Evolutionary conservation across 306 rosid genomes (phyloP), one percentile per base, ranked within the genome.

Genomic region (Leucaena leucocephala): DNA sequence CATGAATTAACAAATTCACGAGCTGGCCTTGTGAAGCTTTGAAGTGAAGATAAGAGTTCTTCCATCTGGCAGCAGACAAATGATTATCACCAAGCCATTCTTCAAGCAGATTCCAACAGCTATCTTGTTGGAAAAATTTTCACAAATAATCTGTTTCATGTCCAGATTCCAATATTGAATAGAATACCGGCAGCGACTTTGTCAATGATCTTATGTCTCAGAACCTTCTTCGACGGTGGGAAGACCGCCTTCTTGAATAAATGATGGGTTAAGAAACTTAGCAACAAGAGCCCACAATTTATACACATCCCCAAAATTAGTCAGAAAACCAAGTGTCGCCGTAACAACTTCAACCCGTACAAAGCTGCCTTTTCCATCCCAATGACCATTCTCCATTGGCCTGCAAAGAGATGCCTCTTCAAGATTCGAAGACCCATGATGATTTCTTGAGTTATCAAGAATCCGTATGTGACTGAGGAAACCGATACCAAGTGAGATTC

Each of bases 281-380:
- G 45, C 45, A 42, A 42, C 45, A 42, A 42, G 8, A 42, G 45
- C 45, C 45, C 98, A 94, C 78, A 94, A 78, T 87, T 86, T 94
- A 82, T 94, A 89, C 64, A 92, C 94, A 74, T 94, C 98, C 79
- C 92, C 98, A 83, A 92, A 94, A 88, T 94, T 92, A 74, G 95
- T 88, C 81, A 94, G 87, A 88, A 94, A 91, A 27, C 97, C 84
- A 34, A 94, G 82, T 44, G 97, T 89, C 73, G 97, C 98, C 12
- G 98, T 94, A 80, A 91, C 97, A 62, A 94, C 98, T 86, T 92
- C 95, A 36, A 91, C 91, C 75, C 92, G 81, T 52, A 94, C 87
- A 66, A 88, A 89, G 75, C 91, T 85, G 2, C 89, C 82, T 79
- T 92, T 94, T 65, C 88, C 87, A 72, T 84, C 87, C 2, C 77